Evolutionary conservation across 768 basidiomycete genomes (phyloP).

Genomic region (Baorangia bicolor): DNA sequence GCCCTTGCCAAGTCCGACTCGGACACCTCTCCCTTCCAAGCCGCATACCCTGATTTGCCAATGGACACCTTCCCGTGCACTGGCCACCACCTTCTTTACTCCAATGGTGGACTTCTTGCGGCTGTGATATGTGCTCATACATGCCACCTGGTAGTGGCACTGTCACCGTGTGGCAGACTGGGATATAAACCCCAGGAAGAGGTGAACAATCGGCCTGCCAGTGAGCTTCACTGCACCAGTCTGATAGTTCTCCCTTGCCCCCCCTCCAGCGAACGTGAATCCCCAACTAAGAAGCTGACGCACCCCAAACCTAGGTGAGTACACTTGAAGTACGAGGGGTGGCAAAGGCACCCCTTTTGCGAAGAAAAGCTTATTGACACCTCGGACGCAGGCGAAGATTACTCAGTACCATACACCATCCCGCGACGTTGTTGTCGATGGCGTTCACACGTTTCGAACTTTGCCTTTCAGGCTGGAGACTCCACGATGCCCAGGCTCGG

Average conservation of each 20-base stretch:
- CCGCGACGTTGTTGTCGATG: constrained; percentile 10
- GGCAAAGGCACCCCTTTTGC: not conserved
- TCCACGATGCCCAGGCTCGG: constrained; percentile 19
- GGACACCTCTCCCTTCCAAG: not conserved
- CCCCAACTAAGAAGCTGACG: not conserved
- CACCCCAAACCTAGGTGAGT: not conserved
- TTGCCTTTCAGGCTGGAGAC: constrained; percentile 19
- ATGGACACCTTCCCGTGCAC: constrained; percentile 7
- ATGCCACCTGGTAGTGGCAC: constrained; percentile 29
- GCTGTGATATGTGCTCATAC: constrained; percentile 21
- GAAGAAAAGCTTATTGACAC: not conserved
- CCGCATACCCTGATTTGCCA: constrained; percentile 5
- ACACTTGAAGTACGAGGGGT: not conserved
- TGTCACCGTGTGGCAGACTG: constrained; percentile 24
- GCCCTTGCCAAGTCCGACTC: not conserved
- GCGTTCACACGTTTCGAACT: constrained; percentile 28
- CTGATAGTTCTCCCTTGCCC: constrained; percentile 1
- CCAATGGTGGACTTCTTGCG: constrained; percentile 21
- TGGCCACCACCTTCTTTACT: constrained; percentile 11
- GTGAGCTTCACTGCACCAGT: constrained; percentile 10
- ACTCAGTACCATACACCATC: not conserved
- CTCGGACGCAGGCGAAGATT: not conserved
- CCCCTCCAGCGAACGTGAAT: not conserved
- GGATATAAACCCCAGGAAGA: constrained; percentile 19
- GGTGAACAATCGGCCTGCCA: constrained; percentile 4